Evolutionary conservation across 2,329 filamentous ascomycete genomes (phyloP).

Genomic region (Colletotrichum sp.): DNA sequence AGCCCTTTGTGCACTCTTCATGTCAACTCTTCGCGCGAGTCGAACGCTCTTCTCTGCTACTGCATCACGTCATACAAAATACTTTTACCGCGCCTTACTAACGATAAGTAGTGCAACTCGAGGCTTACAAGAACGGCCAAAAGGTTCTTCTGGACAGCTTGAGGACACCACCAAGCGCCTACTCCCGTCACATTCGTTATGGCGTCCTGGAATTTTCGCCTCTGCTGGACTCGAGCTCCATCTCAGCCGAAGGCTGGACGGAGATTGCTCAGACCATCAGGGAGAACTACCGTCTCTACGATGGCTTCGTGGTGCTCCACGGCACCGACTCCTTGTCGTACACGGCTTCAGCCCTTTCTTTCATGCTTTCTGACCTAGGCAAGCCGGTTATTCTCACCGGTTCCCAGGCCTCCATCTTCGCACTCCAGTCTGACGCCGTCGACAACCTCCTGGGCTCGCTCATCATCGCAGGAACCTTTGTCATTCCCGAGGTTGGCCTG

Average conservation of each 20-base stretch:
- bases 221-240: constrained; percentile 87
- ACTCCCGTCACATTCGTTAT: constrained; percentile 83
- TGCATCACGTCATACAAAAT: background rate
- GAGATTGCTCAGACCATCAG: constrained; percentile 81
- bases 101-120: constrained; percentile 47
- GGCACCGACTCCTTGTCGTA: constrained; percentile 91
- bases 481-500: constrained; percentile 90
- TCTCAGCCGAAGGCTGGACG: constrained; percentile 85
- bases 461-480: constrained; percentile 90
- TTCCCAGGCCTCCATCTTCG: constrained; percentile 85
- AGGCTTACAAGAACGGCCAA: constrained; percentile 56
- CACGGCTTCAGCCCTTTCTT: constrained; percentile 87
- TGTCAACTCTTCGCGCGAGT: background rate
- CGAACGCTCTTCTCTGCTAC: background rate
- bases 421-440: constrained; percentile 88
- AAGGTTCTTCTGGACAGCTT: constrained; percentile 67
- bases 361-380: constrained; percentile 90
- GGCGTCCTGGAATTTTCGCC: constrained; percentile 84
- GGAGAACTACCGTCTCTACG: constrained; percentile 86
- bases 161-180: constrained; percentile 80
- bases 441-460: constrained; percentile 89
- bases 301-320: constrained; percentile 90
- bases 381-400: constrained; percentile 91
- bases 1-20: background rate
- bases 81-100: background rate